These are phyloP conservation scores for Poteriospumella lacustris DNA, from an alignment of 108 stramenopile genomes.

Conservation along the genomic window DNA sequence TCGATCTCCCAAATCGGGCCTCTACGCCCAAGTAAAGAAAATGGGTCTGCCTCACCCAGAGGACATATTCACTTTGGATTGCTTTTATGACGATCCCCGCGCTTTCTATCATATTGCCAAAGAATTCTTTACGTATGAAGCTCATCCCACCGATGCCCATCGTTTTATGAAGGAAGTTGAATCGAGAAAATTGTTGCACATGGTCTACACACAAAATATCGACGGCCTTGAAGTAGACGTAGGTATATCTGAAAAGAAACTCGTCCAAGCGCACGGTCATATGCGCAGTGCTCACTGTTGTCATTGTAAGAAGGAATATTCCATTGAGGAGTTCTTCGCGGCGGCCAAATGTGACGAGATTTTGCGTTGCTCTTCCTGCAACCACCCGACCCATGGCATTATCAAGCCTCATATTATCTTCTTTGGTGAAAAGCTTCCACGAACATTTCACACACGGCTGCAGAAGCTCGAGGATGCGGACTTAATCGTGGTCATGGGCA, in stretches of 20 bases:
- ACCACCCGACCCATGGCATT: slow-evolving; percentile 23
- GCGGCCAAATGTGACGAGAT: not conserved
- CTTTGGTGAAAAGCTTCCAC: slow-evolving; percentile 80
- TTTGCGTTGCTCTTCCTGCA: not conserved
- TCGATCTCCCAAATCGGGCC: not conserved
- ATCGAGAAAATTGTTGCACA: slow-evolving; percentile 63
- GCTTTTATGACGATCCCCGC: not conserved
- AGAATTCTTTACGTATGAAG: not conserved
- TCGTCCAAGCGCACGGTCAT: slow-evolving; percentile 80
- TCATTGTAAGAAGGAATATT: not conserved
- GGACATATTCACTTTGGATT: not conserved
- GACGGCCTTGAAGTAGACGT: slow-evolving; percentile 79
- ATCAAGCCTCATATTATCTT: slow-evolving; percentile 94
- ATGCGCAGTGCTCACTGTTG: slow-evolving; percentile 11
- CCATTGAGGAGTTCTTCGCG: not conserved
- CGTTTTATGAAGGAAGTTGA: slow-evolving; percentile 73
- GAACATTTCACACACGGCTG: slow-evolving; percentile 42
- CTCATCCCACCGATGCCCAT: slow-evolving; percentile 73
- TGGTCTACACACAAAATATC: slow-evolving; percentile 84
- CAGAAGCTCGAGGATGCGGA: slow-evolving; percentile 54
- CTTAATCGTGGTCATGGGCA: slow-evolving; percentile 28
- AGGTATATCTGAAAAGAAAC: slow-evolving; percentile 65
- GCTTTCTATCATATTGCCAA: not conserved
- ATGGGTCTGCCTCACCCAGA: not conserved
- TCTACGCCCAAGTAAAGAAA: not conserved